Percentiles rank a stretch among this genome's conserved stretches.
Conservation (phyloP, 441 rosid genomes). For the Mallotus repandus region DNA sequence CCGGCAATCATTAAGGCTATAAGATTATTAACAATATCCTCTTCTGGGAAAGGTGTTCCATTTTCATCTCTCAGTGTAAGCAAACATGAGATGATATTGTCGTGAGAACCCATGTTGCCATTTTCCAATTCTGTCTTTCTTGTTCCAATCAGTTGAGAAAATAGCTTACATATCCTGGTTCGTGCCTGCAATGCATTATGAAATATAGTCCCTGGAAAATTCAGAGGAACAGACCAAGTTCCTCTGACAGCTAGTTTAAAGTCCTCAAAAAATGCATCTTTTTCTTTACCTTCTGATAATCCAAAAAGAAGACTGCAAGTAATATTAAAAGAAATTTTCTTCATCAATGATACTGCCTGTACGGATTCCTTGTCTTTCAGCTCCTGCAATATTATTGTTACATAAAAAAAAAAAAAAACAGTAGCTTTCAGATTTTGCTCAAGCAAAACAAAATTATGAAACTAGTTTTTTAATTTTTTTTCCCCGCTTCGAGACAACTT, state of each 20-base stretch:
- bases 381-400: not conserved
- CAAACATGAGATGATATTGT: not conserved
- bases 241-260: conserved; percentile 6
- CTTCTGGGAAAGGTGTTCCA: conserved; percentile 1
- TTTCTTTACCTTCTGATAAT: conserved; percentile 11
- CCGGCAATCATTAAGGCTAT: conserved; percentile 6
- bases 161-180: not conserved
- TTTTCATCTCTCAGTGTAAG: conserved; percentile 10
- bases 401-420: too few species aligned
- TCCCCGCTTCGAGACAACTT: too few species aligned
- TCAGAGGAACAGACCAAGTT: conserved; percentile 9
- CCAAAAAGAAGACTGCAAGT: conserved; percentile 12
- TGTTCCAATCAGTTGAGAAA: not conserved
- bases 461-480: too few species aligned
- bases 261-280: conserved; percentile 7
- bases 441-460: too few species aligned
- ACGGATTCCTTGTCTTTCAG: not conserved
- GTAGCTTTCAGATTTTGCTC: too few species aligned
- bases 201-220: conserved; percentile 19
- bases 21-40: conserved; percentile 1
- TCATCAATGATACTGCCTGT: conserved; percentile 1
- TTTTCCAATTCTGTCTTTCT: too few species aligned
- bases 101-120: too few species aligned
- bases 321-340: conserved; percentile 1
- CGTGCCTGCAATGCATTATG: conserved; percentile 4